These are phyloP conservation scores for Pneumocystis murina DNA, from an alignment of 1,139 yeast species.

Conservation along the genomic window DNA sequence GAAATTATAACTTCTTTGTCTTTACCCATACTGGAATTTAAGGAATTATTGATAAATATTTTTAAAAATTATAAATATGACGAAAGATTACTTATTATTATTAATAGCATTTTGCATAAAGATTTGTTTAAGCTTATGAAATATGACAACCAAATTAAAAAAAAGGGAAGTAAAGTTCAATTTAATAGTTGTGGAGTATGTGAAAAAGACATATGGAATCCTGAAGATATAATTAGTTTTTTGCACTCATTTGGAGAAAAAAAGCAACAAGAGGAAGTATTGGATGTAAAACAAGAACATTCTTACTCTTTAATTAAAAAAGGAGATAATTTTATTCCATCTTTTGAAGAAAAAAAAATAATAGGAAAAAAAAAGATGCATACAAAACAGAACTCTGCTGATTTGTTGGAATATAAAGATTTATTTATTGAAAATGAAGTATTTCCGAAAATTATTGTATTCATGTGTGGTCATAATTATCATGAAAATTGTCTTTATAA, in stretches of 20 bases:
- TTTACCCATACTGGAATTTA: conserved; percentile 43
- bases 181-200: background rate
- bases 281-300: background rate
- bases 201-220: background rate
- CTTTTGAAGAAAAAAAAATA: background rate
- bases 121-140: conserved; percentile 27
- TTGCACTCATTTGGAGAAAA: background rate
- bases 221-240: background rate
- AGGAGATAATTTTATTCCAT: background rate
- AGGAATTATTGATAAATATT: conserved; percentile 46
- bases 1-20: conserved; percentile 20
- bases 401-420: background rate
- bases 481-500: background rate
- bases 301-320: background rate
- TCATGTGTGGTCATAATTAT: background rate
- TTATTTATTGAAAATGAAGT: background rate
- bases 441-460: background rate
- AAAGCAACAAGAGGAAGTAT: background rate
- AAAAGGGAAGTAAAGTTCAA: background rate
- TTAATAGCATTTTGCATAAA: conserved; percentile 39
- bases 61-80: conserved; percentile 54
- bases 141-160: background rate
- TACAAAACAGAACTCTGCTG: background rate
- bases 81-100: conserved; percentile 39
- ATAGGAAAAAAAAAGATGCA: background rate